phyloP scores from a whole-genome alignment of 306 rosid species.

The Crotalaria pallida region DNA sequence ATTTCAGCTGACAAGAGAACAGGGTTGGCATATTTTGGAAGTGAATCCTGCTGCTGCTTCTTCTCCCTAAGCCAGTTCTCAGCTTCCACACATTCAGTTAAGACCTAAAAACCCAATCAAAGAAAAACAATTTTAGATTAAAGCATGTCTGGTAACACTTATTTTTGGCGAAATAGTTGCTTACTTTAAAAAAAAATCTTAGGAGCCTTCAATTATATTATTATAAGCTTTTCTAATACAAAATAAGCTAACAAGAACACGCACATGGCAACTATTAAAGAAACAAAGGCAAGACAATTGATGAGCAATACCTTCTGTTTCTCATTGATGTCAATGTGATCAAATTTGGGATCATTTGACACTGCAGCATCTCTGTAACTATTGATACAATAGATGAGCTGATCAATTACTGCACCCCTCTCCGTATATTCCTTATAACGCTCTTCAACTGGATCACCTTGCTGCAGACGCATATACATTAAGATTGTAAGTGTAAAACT shows the following conservation, averaged over 20 bases:
- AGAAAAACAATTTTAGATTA: background rate
- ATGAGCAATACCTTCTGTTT: constrained; percentile 58
- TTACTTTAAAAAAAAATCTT: no score
- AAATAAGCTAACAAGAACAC: background rate
- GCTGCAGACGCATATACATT: constrained; percentile 41
- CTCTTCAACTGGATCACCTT: constrained; percentile 88
- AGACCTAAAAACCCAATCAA: constrained; percentile 44
- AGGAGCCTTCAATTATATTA: background rate
- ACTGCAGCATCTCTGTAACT: constrained; percentile 83
- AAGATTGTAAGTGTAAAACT: constrained; percentile 8
- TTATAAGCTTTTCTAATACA: no score
- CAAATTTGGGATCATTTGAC: constrained; percentile 67
- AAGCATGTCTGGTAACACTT: background rate
- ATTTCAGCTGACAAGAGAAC: constrained; percentile 69
- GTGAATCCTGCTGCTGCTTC: constrained; percentile 64
- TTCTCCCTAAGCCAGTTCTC: constrained; percentile 90
- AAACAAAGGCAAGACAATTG: background rate
- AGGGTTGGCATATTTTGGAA: constrained; percentile 73
- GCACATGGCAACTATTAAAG: background rate
- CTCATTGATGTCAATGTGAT: constrained; percentile 76
- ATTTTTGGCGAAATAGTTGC: background rate
- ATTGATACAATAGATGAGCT: constrained; percentile 46
- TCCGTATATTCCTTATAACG: constrained; percentile 65
- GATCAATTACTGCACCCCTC: constrained; percentile 68
- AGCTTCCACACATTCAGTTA: constrained; percentile 77